phyloP scores from a whole-genome alignment of 148 eudicot species.

The Pouteria glomerata region DNA sequence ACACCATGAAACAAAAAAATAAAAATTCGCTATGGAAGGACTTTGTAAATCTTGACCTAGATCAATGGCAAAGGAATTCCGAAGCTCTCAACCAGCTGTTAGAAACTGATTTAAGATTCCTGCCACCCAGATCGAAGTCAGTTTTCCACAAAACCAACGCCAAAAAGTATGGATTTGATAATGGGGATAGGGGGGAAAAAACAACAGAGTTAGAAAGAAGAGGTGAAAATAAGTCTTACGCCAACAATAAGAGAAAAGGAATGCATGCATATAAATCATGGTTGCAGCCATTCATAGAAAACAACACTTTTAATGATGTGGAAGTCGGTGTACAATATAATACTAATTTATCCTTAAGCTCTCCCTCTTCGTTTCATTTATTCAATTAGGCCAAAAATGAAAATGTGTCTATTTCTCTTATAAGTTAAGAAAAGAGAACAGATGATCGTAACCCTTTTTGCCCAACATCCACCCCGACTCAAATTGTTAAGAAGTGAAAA shows the following conservation, averaged over 20 bases:
- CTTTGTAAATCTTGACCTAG: constrained; percentile 51
- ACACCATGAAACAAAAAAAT: neutral
- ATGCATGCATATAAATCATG: neutral
- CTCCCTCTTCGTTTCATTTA: neutral
- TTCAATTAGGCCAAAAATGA: neutral
- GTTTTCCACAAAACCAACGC: constrained; percentile 22
- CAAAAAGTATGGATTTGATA: too few species aligned
- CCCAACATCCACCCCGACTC: too few species aligned
- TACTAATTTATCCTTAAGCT: neutral
- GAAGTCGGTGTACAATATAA: too few species aligned
- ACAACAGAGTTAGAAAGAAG: neutral
- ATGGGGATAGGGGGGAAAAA: too few species aligned
- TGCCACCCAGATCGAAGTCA: constrained; percentile 60
- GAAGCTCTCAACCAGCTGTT: constrained; percentile 65
- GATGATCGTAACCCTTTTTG: too few species aligned
- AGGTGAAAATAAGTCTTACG: neutral
- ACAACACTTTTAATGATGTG: too few species aligned
- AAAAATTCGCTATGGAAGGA: constrained; percentile 19
- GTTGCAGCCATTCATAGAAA: too few species aligned
- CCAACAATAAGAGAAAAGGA: neutral
- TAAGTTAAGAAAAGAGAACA: too few species aligned
- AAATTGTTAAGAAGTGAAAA: too few species aligned
- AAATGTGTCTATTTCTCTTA: too few species aligned
- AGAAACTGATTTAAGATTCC: constrained; percentile 40
- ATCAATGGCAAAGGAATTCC: constrained; percentile 45